A percentile compares a stretch with the other conserved stretches of the same genome.
Conservation (phyloP, 257 asterid species). For the Datura wrightii region DNA sequence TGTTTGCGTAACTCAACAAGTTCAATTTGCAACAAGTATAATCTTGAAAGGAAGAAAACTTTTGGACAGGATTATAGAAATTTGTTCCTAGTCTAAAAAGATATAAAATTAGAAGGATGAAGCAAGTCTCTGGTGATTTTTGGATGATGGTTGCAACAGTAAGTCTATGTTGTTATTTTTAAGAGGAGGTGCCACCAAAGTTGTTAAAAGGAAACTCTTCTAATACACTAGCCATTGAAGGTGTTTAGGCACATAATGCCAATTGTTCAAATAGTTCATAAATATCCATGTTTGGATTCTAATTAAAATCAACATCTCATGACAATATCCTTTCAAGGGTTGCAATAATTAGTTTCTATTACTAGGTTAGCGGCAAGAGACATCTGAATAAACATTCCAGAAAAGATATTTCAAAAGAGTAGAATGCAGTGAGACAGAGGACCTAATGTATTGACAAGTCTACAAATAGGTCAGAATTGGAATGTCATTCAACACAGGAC, state of each 20-base stretch:
- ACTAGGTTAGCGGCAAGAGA: background rate
- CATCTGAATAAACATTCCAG: background rate
- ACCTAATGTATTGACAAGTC: background rate
- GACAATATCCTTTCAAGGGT: background rate
- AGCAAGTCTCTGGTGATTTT: background rate
- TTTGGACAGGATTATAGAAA: background rate
- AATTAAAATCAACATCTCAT: background rate
- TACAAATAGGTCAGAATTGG: slow-evolving; percentile 1
- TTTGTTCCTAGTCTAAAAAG: background rate
- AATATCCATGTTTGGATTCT: background rate
- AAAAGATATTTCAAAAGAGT: background rate
- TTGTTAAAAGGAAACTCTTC: background rate
- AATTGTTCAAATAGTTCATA: background rate
- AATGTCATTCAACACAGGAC: slow-evolving; percentile 7
- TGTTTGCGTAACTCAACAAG: background rate
- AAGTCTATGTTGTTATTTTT: background rate
- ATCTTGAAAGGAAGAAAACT: background rate
- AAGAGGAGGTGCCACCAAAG: background rate
- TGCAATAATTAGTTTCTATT: background rate
- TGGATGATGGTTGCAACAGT: background rate
- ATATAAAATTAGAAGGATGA: background rate
- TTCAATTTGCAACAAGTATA: background rate
- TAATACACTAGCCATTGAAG: background rate
- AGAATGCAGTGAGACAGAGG: background rate
- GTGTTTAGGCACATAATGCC: slow-evolving; percentile 4